phyloP scores from a whole-genome alignment of 192 early-diverging fungal genomes.

The Coemansia sp. region DNA sequence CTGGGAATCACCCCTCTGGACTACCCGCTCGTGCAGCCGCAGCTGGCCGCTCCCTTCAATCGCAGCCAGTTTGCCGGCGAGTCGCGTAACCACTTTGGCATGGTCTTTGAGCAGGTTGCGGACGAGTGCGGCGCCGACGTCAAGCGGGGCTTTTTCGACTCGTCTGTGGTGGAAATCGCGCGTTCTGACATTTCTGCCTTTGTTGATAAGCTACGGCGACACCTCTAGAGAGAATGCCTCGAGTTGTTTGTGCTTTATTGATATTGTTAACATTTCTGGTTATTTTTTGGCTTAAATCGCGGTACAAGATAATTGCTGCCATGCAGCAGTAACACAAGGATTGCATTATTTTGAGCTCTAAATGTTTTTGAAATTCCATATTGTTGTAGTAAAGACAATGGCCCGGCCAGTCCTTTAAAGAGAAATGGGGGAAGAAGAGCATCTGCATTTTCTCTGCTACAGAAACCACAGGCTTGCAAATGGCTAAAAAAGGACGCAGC shows the following conservation, averaged over 20 bases:
- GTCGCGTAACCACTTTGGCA: conserved; percentile 62
- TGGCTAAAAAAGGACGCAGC: too few species aligned
- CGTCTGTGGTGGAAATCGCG: conserved; percentile 73
- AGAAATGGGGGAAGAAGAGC: too few species aligned
- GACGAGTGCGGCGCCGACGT: conserved; percentile 61
- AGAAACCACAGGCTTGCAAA: too few species aligned
- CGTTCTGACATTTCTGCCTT: conserved; percentile 69
- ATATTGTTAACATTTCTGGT: too few species aligned
- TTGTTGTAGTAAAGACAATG: background rate
- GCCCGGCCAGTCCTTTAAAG: too few species aligned
- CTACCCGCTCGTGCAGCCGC: conserved; percentile 53
- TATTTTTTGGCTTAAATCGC: too few species aligned
- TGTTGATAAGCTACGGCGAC: conserved; percentile 59
- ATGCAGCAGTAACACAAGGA: too few species aligned
- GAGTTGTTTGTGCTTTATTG: too few species aligned
- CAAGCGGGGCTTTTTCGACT: conserved; percentile 79
- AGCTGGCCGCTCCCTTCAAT: conserved; percentile 46
- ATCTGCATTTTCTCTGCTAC: too few species aligned
- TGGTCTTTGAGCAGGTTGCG: conserved; percentile 79
- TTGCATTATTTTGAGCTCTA: background rate
- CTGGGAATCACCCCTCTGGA: conserved; percentile 59
- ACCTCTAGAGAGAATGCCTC: conserved; percentile 15
- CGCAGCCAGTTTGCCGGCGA: conserved; percentile 53
- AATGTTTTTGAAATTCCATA: background rate
- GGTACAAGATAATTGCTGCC: too few species aligned